Evolutionary conservation across 352 stramenopile species (phyloP).

Genomic region (Discostella stelligera): DNA sequence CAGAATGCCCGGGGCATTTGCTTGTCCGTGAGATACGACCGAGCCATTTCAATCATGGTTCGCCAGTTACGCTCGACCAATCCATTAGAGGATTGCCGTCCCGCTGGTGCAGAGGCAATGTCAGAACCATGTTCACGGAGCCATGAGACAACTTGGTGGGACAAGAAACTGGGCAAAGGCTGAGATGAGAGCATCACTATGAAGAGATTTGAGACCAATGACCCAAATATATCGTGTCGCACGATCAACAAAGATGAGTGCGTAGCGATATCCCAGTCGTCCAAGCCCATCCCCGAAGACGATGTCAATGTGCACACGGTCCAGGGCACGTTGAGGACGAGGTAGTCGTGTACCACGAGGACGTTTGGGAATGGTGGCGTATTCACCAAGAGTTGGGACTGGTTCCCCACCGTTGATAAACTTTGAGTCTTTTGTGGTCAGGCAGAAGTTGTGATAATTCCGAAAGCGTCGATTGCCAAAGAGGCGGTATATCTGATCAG

Average conservation of each 20-base stretch:
- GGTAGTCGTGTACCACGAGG: background rate
- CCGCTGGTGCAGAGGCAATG: slow-evolving; percentile 14
- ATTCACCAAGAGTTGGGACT: slow-evolving; percentile 11
- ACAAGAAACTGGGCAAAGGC: slow-evolving; percentile 9
- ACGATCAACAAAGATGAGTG: slow-evolving; percentile 28
- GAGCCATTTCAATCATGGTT: slow-evolving; percentile 25
- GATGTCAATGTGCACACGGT: slow-evolving; percentile 30
- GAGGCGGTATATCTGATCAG: slow-evolving; percentile 18
- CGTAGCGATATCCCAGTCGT: slow-evolving; percentile 14
- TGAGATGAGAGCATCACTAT: background rate
- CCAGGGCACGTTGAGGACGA: slow-evolving; percentile 1
- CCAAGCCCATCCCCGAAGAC: slow-evolving; percentile 23
- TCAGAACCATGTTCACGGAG: slow-evolving; percentile 7
- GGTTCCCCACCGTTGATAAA: background rate
- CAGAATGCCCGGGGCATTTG: slow-evolving; percentile 22
- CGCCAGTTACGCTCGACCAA: slow-evolving; percentile 24
- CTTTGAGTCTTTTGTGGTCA: background rate
- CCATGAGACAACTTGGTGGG: background rate
- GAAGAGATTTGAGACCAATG: background rate
- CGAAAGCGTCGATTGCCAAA: slow-evolving; percentile 8
- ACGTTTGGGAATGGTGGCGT: slow-evolving; percentile 18
- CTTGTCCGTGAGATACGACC: slow-evolving; percentile 24
- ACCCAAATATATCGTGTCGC: no score
- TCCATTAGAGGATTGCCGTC: slow-evolving; percentile 31
- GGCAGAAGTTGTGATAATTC: slow-evolving; percentile 12